phyloP scores from a whole-genome alignment of 2,329 filamentous ascomycete genomes.

The Fusarium xylarioides region DNA sequence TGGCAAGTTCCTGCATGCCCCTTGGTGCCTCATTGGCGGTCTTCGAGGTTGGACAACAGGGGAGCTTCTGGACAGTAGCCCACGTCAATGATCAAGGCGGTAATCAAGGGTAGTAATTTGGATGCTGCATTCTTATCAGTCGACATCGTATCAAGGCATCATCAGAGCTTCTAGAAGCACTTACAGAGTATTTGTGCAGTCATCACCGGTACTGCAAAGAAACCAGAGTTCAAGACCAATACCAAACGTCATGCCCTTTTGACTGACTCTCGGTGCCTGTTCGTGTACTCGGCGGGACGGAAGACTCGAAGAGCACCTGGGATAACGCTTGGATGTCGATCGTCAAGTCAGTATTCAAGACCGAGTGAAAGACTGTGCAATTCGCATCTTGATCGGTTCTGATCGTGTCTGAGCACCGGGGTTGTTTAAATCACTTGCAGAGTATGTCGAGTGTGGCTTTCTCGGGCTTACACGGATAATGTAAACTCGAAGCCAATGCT shows the following conservation, averaged over 20 bases:
- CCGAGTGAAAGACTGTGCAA: not conserved
- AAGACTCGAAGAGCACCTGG: accelerated
- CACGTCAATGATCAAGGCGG: accelerated
- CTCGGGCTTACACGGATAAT: too few species aligned
- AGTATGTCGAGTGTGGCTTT: not conserved
- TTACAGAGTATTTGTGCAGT: too few species aligned
- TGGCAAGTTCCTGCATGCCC: not conserved
- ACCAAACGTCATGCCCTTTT: not conserved
- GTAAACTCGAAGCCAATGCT: not conserved
- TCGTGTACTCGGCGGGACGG: accelerated
- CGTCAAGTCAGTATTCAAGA: not conserved
- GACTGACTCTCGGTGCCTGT: not conserved
- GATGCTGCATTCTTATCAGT: not conserved
- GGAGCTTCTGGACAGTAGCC: not conserved
- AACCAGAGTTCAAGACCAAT: not conserved
- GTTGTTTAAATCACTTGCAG: accelerated
- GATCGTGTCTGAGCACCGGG: accelerated
- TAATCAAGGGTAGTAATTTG: not conserved
- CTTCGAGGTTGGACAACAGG: not conserved
- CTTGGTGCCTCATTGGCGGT: not conserved
- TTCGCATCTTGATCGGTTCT: accelerated
- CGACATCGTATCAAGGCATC: not conserved
- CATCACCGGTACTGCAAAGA: not conserved
- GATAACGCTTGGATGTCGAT: not conserved
- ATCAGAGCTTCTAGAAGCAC: not conserved